Evolutionary conservation across 305 asterid genomes (phyloP), one percentile per base, ranked within the genome.

Genomic region (Striga hermonthica): DNA sequence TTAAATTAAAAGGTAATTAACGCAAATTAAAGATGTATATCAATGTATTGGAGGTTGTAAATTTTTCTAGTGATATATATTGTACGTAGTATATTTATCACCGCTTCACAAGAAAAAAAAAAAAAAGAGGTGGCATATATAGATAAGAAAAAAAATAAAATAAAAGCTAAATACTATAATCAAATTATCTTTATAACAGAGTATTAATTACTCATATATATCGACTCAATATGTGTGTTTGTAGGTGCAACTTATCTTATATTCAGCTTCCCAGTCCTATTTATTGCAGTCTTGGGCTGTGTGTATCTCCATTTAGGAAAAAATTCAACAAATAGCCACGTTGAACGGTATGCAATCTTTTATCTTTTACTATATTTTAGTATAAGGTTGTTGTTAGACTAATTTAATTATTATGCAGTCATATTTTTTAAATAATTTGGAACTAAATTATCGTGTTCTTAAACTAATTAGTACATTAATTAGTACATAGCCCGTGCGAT

Each of bases 211-310:
- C 69, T 55, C 11, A 28, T 34, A 43, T 11, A 28, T 34, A 43
- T 5, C 22, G 7, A 28, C 54, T 44, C 31, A 9, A 9, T 49
- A 15, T 56, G 11, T 54, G 34, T 13, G 52, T 47, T 9, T 81
- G 68, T 85, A 83, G 90, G 90, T 55, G 87, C 81, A 53, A 69
- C 76, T 44, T 67, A 60, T 39, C 60, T 86, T 81, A 31, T 79
- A 37, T 83, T 50, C 76, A 66, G 81, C 9, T 64, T 69, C 28
- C 94, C 94, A 31, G 36, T 83, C 40, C 60, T 86, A 62, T 71
- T 82, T 5, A 75, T 84, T 74, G 86, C 94, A 43, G 78, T 62
- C 48, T 74, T 86, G 84, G 90, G 90, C 16, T 82, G 90, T 61
- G 80, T 82, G 73, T 82, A 83, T 64, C 84, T 91, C 34, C 98